Conservation (phyloP, 2,329 filamentous ascomycete species). For the Xylariaceae sp. region DNA sequence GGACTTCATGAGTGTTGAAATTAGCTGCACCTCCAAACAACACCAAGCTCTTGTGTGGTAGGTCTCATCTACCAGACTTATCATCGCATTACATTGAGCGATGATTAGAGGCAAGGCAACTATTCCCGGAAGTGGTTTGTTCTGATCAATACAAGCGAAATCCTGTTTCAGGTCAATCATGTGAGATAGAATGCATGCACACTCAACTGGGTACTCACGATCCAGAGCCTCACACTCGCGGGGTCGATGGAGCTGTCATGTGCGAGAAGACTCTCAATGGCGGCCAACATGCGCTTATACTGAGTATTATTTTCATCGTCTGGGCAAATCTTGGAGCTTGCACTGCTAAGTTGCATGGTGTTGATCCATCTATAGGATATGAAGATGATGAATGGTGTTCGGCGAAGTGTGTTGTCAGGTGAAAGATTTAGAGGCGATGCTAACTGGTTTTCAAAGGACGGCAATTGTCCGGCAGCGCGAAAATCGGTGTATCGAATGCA, state of each 20-base stretch:
- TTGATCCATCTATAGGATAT: conserved; percentile 32
- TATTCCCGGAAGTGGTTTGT: conserved; percentile 28
- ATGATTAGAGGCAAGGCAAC: conserved; percentile 32
- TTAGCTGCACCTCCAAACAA: conserved; percentile 30
- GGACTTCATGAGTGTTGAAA: conserved; percentile 26
- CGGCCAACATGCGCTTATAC: conserved; percentile 27
- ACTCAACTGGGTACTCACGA: conserved; percentile 16
- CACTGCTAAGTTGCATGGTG: conserved; percentile 9
- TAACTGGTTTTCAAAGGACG: conserved; percentile 19
- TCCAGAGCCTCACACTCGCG: conserved; percentile 23
- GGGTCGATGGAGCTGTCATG: conserved; percentile 19
- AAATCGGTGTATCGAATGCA: conserved; percentile 27
- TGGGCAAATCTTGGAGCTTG: conserved; percentile 12
- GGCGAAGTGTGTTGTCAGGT: neutral
- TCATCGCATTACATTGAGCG: conserved; percentile 34
- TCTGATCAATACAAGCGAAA: conserved; percentile 34
- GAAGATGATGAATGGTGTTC: conserved; percentile 27
- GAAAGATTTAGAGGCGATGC: conserved; percentile 5
- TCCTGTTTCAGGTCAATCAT: conserved; percentile 28
- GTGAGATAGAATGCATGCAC: neutral
- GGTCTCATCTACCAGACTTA: conserved; percentile 31
- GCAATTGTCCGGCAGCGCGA: conserved; percentile 17
- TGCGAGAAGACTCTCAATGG: conserved; percentile 24
- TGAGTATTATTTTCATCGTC: conserved; percentile 29
- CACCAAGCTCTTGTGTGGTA: conserved; percentile 37